Evolutionary conservation across 106 monocot genomes (phyloP).

Genomic region (Narthecium ossifragum): DNA sequence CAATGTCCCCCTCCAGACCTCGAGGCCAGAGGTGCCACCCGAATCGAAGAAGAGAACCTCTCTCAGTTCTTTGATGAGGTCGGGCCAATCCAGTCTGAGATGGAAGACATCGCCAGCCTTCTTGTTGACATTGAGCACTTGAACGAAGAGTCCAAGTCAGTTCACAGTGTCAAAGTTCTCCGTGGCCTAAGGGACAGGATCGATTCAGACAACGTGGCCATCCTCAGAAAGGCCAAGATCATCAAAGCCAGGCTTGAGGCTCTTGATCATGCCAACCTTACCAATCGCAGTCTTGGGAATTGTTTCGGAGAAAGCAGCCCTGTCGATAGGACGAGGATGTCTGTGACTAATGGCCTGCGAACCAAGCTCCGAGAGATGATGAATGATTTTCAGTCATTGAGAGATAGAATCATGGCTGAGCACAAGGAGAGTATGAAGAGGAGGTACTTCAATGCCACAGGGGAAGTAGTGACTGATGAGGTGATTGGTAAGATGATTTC

Average conservation of each 20-base stretch:
- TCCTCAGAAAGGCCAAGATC: slow-evolving; percentile 30
- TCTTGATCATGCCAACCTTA: slow-evolving; percentile 18
- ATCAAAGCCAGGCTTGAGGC: slow-evolving; percentile 28
- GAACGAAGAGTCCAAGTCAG: slow-evolving; percentile 21
- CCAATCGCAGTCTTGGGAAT: slow-evolving; percentile 16
- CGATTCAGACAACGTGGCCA: slow-evolving; percentile 22
- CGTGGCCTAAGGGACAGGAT: slow-evolving; percentile 27
- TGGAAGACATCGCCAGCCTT: no score
- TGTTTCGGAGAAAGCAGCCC: slow-evolving; percentile 19
- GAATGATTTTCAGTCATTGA: slow-evolving; percentile 24
- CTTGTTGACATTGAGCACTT: slow-evolving; percentile 30
- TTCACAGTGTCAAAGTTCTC: slow-evolving; percentile 20
- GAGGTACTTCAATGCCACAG: slow-evolving; percentile 31
- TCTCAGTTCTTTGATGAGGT: slow-evolving; percentile 35
- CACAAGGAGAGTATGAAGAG: slow-evolving; percentile 31
- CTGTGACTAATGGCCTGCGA: slow-evolving; percentile 28
- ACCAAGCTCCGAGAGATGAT: slow-evolving; percentile 27
- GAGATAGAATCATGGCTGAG: slow-evolving; percentile 24
- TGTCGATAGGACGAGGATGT: slow-evolving; percentile 26
- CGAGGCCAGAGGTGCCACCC: slow-evolving; percentile 17
- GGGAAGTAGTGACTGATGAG: slow-evolving; percentile 21
- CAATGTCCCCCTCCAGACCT: slow-evolving; percentile 10
- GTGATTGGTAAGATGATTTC: slow-evolving; percentile 20
- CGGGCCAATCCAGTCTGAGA: slow-evolving; percentile 28
- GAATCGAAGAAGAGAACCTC: slow-evolving; percentile 38